A percentile compares a stretch with the other conserved stretches of the same genome.
These are phyloP conservation scores for Aureobasidium namibiae DNA, from an alignment of 2,329 filamentous ascomycete species.

Conservation along the genomic window DNA sequence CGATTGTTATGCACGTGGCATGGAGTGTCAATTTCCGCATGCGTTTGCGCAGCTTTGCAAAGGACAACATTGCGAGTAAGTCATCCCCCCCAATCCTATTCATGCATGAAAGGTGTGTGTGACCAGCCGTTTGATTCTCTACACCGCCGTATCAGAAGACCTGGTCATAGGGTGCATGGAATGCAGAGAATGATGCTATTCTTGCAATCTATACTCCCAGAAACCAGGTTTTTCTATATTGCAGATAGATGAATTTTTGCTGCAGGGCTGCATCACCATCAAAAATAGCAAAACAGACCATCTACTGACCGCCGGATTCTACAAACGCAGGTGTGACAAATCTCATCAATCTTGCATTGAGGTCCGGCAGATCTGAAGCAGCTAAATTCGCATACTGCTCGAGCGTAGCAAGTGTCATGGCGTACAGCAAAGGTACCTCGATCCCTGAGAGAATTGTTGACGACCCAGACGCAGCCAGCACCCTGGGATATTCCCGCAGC, in stretches of 20 bases:
- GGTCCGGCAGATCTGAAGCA: constrained; percentile 19
- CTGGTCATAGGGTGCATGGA: constrained; percentile 4
- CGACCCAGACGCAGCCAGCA: constrained; percentile 36
- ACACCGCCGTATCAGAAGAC: constrained; percentile 1
- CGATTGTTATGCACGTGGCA: constrained; percentile 53
- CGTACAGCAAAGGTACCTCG: constrained; percentile 16
- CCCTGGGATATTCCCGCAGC: constrained; percentile 48
- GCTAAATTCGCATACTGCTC: constrained; percentile 45
- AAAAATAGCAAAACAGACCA: constrained; percentile 11
- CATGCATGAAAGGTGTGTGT: constrained; percentile 4
- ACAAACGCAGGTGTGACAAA: constrained; percentile 34
- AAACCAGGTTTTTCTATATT: constrained; percentile 5
- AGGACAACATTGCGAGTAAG: constrained; percentile 42
- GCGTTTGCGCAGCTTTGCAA: constrained; percentile 47
- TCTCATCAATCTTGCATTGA: constrained; percentile 39
- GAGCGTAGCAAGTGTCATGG: constrained; percentile 39
- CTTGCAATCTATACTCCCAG: constrained; percentile 4
- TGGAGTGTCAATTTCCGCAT: constrained; percentile 60
- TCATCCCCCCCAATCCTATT: constrained; percentile 3
- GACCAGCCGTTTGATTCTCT: neutral
- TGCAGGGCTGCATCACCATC: constrained; percentile 7
- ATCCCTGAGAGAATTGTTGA: constrained; percentile 37
- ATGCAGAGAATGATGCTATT: neutral
- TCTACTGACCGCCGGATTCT: neutral
- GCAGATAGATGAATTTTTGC: neutral